Evolutionary conservation across 805 yeast genomes (phyloP).

Genomic region (Suhomyces xylopsoci): DNA sequence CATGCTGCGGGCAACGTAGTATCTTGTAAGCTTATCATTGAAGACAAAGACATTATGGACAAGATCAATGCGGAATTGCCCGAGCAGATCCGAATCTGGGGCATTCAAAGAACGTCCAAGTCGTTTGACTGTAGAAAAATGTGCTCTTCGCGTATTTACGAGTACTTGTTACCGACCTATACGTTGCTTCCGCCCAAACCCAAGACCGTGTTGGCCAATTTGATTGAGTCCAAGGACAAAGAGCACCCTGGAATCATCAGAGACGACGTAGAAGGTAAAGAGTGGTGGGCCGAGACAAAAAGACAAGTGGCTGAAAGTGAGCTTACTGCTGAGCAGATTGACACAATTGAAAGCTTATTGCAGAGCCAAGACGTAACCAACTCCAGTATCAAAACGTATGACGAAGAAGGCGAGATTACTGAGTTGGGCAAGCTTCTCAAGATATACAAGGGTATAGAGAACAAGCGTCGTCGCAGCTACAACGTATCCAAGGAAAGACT

Average conservation of each 20-base stretch:
- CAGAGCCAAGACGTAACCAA: slow-evolving; percentile 10
- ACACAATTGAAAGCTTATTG: slow-evolving; percentile 14
- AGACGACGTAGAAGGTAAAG: slow-evolving; percentile 63
- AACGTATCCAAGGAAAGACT: slow-evolving; percentile 65
- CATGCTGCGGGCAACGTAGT: slow-evolving; percentile 96
- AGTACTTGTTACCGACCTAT: slow-evolving; percentile 89
- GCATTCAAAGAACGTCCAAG: slow-evolving; percentile 81
- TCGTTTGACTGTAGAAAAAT: slow-evolving; percentile 91
- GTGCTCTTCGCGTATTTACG: slow-evolving; percentile 95
- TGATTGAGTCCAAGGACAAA: slow-evolving; percentile 50
- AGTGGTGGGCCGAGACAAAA: slow-evolving; percentile 64
- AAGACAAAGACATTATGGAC: slow-evolving; percentile 68
- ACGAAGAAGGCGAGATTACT: slow-evolving; percentile 33
- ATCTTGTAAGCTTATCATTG: slow-evolving; percentile 78
- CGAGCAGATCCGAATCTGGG: slow-evolving; percentile 89
- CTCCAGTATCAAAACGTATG: slow-evolving; percentile 28
- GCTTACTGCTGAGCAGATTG: slow-evolving; percentile 24
- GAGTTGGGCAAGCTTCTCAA: slow-evolving; percentile 43
- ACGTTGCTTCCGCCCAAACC: slow-evolving; percentile 91
- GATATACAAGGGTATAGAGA: slow-evolving; percentile 60
- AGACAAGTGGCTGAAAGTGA: slow-evolving; percentile 39
- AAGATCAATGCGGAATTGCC: slow-evolving; percentile 78
- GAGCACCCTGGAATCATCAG: slow-evolving; percentile 59
- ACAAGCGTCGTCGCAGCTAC: slow-evolving; percentile 62
- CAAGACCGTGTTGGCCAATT: slow-evolving; percentile 57